Evolutionary conservation across 495 filamentous ascomycete genomes (phyloP).

Genomic region (Physcia stellaris): DNA sequence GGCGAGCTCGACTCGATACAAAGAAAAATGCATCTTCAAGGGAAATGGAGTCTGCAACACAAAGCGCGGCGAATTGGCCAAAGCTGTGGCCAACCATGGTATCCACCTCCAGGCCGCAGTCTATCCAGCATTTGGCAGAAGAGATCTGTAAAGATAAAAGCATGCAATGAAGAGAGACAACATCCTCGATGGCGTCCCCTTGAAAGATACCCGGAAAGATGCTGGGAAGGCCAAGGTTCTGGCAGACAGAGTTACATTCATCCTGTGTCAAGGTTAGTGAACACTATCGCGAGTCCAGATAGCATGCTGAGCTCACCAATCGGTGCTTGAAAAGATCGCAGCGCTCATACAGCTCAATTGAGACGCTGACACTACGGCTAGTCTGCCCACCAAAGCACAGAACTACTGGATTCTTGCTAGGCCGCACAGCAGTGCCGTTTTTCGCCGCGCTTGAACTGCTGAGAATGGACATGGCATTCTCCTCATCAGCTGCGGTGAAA

Average conservation of each 20-base stretch:
- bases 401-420: slow-evolving; percentile 11
- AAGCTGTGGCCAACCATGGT: slow-evolving; percentile 40
- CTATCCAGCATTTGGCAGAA: slow-evolving; percentile 32
- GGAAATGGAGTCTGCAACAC: slow-evolving; percentile 23
- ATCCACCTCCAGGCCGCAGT: slow-evolving; percentile 25
- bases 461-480: background rate
- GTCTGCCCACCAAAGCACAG: slow-evolving; percentile 25
- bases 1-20: slow-evolving; percentile 25
- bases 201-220: slow-evolving; percentile 39
- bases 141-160: slow-evolving; percentile 37
- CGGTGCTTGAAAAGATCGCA: slow-evolving; percentile 20
- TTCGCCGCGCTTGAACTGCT: background rate
- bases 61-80: slow-evolving; percentile 32
- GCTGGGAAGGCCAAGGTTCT: slow-evolving; percentile 6
- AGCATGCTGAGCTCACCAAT: slow-evolving; percentile 12
- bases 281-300: background rate
- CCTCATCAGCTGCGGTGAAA: background rate
- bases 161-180: slow-evolving; percentile 29
- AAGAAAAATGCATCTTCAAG: slow-evolving; percentile 26
- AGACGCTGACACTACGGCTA: slow-evolving; percentile 11
- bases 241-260: slow-evolving; percentile 20
- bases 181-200: slow-evolving; percentile 20
- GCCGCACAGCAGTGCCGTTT: background rate
- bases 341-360: slow-evolving; percentile 17
- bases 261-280: slow-evolving; percentile 19